phyloP scores from a whole-genome alignment of 2,329 filamentous ascomycete genomes.

The Botryotinia narcissicola region DNA sequence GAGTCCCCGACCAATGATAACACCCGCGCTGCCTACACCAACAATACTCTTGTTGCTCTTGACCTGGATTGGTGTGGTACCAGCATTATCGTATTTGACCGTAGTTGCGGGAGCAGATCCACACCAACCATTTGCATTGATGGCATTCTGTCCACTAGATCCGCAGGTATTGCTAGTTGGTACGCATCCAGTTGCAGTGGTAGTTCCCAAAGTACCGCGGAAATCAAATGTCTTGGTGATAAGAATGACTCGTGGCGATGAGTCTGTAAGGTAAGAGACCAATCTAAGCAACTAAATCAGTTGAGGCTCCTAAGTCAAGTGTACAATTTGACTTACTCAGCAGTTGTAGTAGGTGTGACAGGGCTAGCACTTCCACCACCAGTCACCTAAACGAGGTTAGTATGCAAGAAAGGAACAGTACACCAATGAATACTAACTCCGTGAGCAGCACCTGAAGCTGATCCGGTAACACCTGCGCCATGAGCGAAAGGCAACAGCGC shows the following conservation, averaged over 20 bases:
- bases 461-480: conserved; percentile 12
- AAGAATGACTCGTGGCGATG: conserved; percentile 54
- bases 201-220: conserved; percentile 23
- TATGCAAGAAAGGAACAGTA: not conserved
- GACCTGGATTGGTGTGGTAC: conserved; percentile 29
- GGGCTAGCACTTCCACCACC: conserved; percentile 55
- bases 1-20: conserved; percentile 33
- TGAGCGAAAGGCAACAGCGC: conserved; percentile 10
- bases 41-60: conserved; percentile 35
- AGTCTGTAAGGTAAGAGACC: conserved; percentile 54
- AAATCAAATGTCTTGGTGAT: conserved; percentile 47
- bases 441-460: conserved; percentile 12
- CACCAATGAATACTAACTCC: not conserved
- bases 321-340: not conserved
- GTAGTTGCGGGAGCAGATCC: conserved; percentile 14
- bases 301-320: not conserved
- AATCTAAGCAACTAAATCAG: conserved; percentile 46
- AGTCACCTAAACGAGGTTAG: conserved; percentile 40
- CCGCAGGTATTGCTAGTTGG: conserved; percentile 20
- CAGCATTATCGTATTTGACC: conserved; percentile 26
- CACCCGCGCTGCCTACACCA: conserved; percentile 26
- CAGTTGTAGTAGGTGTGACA: conserved; percentile 36
- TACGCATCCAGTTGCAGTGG: conserved; percentile 17
- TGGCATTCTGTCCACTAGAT: conserved; percentile 23
- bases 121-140: conserved; percentile 24